A percentile compares a stretch with the other conserved stretches of the same genome.
These are phyloP conservation scores for Camellia sinensis DNA, from an alignment of 148 eudicot genomes.

Conservation along the genomic window DNA sequence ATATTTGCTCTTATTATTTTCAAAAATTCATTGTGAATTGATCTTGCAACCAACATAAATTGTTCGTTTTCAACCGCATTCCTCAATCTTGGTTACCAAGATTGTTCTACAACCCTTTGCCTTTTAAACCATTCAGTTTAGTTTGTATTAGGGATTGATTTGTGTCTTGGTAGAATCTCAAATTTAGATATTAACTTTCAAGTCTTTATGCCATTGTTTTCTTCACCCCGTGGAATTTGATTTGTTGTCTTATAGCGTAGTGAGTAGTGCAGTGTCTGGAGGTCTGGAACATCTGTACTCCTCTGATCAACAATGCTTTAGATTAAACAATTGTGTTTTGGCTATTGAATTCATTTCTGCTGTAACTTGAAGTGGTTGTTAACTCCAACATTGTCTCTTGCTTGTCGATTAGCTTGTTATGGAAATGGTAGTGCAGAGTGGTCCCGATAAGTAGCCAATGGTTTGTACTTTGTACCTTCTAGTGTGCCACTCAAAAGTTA, in stretches of 20 bases:
- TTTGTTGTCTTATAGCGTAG: not conserved
- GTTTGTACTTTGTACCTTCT: not conserved
- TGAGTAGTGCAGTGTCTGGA: not conserved
- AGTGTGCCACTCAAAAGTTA: not conserved
- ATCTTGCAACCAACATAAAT: not conserved
- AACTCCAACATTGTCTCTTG: not conserved
- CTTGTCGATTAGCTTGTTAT: not conserved
- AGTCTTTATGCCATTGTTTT: conserved; percentile 11
- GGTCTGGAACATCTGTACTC: not conserved
- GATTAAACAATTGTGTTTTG: not conserved
- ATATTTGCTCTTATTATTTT: not conserved
- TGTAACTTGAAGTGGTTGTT: not conserved
- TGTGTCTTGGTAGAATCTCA: conserved; percentile 1
- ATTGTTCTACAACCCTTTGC: not conserved
- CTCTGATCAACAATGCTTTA: not conserved
- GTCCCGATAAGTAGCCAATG: not conserved
- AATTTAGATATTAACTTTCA: not conserved
- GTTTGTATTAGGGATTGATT: not conserved
- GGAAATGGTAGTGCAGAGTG: not conserved
- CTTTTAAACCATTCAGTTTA: not conserved
- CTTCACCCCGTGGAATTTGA: conserved; percentile 4
- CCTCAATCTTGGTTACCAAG: not conserved
- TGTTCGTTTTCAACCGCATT: not conserved
- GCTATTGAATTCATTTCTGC: conserved; percentile 6
- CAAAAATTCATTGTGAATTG: not conserved